phyloP scores from a whole-genome alignment of 176 grass and related monocot species.

The Oryza longistaminata region DNA sequence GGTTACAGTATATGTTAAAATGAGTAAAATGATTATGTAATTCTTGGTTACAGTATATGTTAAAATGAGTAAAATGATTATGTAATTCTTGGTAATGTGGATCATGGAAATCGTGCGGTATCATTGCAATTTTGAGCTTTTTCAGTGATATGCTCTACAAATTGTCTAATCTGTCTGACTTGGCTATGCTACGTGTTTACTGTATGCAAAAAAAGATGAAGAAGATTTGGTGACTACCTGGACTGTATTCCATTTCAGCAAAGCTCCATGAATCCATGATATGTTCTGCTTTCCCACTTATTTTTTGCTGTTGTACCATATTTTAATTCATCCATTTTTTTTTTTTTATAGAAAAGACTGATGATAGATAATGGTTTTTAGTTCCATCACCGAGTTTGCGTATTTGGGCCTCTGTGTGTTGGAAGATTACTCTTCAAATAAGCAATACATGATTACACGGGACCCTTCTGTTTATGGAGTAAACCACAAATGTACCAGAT shows the following conservation, averaged over 20 bases:
- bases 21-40: no score
- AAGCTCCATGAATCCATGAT: not conserved
- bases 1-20: not conserved
- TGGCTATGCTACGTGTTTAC: not conserved
- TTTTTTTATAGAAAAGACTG: not conserved
- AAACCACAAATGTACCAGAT: not conserved
- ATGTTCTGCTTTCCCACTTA: not conserved
- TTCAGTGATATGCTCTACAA: not conserved
- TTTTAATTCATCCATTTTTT: not conserved
- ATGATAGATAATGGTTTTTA: not conserved
- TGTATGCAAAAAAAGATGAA: not conserved
- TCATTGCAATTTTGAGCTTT: not conserved
- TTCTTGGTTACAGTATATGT: not conserved
- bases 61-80: not conserved
- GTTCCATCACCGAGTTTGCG: not conserved
- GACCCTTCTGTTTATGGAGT: constrained; percentile 3
- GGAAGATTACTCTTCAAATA: not conserved
- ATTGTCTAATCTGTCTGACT: not conserved
- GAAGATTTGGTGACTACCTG: not conserved
- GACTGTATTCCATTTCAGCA: not conserved
- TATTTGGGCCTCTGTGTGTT: not conserved
- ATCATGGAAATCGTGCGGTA: not conserved
- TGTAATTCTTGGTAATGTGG: not conserved
- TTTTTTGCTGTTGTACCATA: not conserved
- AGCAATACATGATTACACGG: not conserved